A percentile compares a stretch with the other conserved stretches of the same genome.
phyloP scores from a whole-genome alignment of 305 asterid species.

The Ruellia speciosa region DNA sequence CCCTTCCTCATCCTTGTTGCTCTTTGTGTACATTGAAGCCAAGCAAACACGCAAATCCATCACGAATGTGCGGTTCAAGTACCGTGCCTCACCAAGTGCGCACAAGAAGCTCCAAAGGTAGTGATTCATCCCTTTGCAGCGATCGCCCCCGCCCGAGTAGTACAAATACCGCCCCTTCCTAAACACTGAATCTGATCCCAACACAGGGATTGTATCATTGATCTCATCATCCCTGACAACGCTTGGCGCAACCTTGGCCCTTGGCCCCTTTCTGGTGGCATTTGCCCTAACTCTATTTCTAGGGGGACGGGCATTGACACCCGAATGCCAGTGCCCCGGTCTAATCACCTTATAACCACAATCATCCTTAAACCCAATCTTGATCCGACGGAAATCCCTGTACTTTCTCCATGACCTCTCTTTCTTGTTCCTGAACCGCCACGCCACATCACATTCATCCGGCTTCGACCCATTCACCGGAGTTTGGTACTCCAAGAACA shows the following conservation, averaged over 20 bases:
- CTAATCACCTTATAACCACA: conserved; percentile 52
- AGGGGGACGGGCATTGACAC: conserved; percentile 77
- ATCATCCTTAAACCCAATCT: conserved; percentile 43
- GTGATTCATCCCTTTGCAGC: conserved; percentile 73
- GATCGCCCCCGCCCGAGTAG: conserved; percentile 67
- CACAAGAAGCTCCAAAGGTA: conserved; percentile 72
- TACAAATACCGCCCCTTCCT: conserved; percentile 60
- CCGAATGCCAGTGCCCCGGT: conserved; percentile 84
- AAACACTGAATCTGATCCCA: conserved; percentile 45
- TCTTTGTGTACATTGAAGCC: conserved; percentile 57
- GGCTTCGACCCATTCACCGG: conserved; percentile 62
- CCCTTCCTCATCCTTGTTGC: conserved; percentile 66
- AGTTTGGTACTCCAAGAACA: conserved; percentile 50
- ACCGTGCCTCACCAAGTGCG: conserved; percentile 69
- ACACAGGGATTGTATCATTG: conserved; percentile 58
- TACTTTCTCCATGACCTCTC: conserved; percentile 70
- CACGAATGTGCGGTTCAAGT: conserved; percentile 63
- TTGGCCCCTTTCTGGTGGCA: conserved; percentile 3
- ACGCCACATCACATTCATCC: conserved; percentile 63
- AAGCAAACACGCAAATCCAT: conserved; percentile 65
- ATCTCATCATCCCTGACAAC: conserved; percentile 69
- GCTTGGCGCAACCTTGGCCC: conserved; percentile 27
- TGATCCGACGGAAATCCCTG: conserved; percentile 67
- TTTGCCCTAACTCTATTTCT: conserved; percentile 32
- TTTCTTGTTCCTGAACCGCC: conserved; percentile 69